A percentile compares a stretch with the other conserved stretches of the same genome.
phyloP scores from a whole-genome alignment of 352 stramenopile species.

The Phytopythium vexans region DNA sequence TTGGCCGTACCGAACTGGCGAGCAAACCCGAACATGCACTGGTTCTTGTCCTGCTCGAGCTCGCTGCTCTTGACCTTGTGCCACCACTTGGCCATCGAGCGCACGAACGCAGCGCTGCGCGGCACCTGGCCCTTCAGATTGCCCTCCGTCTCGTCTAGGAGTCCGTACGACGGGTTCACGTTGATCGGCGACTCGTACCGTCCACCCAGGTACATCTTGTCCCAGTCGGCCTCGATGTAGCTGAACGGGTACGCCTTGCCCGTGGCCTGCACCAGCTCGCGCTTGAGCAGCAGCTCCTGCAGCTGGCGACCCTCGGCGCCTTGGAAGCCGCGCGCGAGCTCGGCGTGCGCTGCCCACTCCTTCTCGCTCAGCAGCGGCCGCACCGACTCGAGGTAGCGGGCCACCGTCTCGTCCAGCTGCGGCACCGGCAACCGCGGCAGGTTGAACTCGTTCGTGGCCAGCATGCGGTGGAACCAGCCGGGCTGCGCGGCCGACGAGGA shows the following conservation, averaged over 20 bases:
- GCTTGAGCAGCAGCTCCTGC: conserved; percentile 62
- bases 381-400: conserved; percentile 82
- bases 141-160: conserved; percentile 76
- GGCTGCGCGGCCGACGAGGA: conserved; percentile 21
- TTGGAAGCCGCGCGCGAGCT: conserved; percentile 60
- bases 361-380: conserved; percentile 65
- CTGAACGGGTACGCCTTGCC: conserved; percentile 88
- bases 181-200: conserved; percentile 90
- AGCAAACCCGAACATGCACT: conserved; percentile 89
- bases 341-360: conserved; percentile 65
- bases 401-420: conserved; percentile 84
- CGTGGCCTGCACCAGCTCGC: conserved; percentile 71
- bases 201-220: conserved; percentile 89
- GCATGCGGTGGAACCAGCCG: conserved; percentile 75
- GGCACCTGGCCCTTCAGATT: conserved; percentile 67
- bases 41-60: conserved; percentile 87
- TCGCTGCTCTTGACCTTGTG: conserved; percentile 84
- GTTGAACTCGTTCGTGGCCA: conserved; percentile 75
- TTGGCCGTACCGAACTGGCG: conserved; percentile 86
- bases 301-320: conserved; percentile 45
- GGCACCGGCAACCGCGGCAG: conserved; percentile 85
- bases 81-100: conserved; percentile 87
- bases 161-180: conserved; percentile 87
- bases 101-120: conserved; percentile 75
- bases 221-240: conserved; percentile 93